phyloP scores from a whole-genome alignment of 192 early-diverging fungal species.

The Entomortierella beljakovae region DNA sequence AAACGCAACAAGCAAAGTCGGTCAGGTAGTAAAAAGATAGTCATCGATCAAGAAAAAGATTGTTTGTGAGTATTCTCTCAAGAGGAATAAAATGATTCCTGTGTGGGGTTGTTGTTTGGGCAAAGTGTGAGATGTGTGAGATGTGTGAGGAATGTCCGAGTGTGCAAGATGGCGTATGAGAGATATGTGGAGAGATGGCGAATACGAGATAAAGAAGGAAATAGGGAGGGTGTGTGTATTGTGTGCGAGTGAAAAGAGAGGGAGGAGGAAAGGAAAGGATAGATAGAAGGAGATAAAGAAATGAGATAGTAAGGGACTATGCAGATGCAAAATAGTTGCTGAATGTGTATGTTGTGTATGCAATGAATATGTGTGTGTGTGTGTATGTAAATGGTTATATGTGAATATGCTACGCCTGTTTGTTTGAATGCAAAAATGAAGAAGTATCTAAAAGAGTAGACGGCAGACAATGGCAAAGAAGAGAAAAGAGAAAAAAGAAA shows the following conservation, averaged over 20 bases:
- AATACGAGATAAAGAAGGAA: too few species aligned
- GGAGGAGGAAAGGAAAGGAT: background rate
- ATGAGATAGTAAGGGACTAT: background rate
- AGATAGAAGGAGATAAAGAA: background rate
- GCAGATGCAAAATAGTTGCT: background rate
- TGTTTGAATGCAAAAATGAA: background rate
- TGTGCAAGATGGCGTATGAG: background rate
- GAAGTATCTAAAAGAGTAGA: background rate
- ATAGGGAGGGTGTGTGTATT: too few species aligned
- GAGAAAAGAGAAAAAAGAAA: constrained; percentile 4
- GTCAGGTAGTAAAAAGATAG: constrained; percentile 66
- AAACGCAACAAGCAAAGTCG: constrained; percentile 71
- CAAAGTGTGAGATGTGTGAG: background rate
- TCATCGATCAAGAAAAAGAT: constrained; percentile 33
- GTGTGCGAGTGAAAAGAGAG: background rate
- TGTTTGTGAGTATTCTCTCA: background rate
- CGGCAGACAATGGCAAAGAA: background rate
- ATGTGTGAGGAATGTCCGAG: background rate
- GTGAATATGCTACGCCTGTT: background rate
- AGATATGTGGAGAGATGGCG: background rate
- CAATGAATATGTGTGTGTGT: constrained; percentile 2
- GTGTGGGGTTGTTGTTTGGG: background rate
- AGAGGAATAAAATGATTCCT: background rate
- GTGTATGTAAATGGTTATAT: background rate
- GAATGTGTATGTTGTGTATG: background rate